Evolutionary conservation across 2,329 filamentous ascomycete genomes (phyloP), one percentile per base, ranked within the genome.

Genomic region (Aspergillus novoparasiticus): DNA sequence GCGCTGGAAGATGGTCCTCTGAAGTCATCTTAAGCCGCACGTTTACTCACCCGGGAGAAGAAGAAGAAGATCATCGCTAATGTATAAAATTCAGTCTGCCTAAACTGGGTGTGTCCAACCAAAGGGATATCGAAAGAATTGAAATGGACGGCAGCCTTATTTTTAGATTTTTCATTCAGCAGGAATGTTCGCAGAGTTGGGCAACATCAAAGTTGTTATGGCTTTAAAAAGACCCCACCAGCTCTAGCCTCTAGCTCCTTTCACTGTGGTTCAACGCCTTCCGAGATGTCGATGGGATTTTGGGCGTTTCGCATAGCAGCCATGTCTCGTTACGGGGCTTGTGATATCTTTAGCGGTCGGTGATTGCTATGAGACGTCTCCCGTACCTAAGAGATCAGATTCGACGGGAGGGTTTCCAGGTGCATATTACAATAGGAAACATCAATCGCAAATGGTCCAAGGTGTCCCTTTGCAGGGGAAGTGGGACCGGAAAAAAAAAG

Each of bases 1-100:
- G 66, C 14, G 68, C 57, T 58, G 69, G 70, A 51, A 76, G 73
- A 12, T 68, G 62, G 39, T 71, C 66, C 32, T 68, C 66, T 14
- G 64, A 54, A 26, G 63, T 60, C 69, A 71, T 71, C 23, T 62
- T 59, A 14, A 36, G 39, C 26, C 26, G n/a, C 30, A 39, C 14
- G 34, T 45, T 34, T 58, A 39, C 46, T 26, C 48, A 26, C 11
- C 12, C 26, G 36, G 26, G 34, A 34, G 16, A 51, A 39, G 45
- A 4, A 43, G 23, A 23, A 39, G 53, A 32, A 30, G 32, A 55
- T 21, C 58, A 54, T 59, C 19, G 32, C 41, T 32, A 36, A 32
- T 28, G 41, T 48, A 34, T 46, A 14, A 30, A 21, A 21, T 11
- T n/a, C 16, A 51, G 14, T 34, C 28, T 51, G 26, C 19, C 48